Conservation (phyloP, 768 basidiomycete species). For the Floccularia luteovirens region DNA sequence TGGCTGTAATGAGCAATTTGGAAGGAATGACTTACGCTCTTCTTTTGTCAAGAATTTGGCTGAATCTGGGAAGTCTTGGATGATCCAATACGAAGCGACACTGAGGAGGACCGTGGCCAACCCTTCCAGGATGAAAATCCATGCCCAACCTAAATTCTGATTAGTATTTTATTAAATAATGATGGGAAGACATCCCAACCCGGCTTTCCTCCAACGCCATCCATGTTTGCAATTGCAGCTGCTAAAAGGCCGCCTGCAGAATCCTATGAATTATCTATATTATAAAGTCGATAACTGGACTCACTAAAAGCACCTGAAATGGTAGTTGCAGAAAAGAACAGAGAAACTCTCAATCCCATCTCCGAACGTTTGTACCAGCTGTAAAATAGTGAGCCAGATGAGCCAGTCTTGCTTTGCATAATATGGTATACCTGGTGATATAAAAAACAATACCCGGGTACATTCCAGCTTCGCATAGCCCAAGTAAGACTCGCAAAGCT, state of each 20-base stretch:
- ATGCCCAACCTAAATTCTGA: conserved; percentile 39
- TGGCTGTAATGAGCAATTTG: background rate
- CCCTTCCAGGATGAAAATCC: conserved; percentile 75
- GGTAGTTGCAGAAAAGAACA: conserved; percentile 79
- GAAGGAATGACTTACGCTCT: conserved; percentile 47
- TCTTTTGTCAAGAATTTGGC: conserved; percentile 61
- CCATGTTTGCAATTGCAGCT: conserved; percentile 62
- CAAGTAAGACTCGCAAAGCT: conserved; percentile 61
- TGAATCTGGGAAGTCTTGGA: conserved; percentile 73
- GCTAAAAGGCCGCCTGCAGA: conserved; percentile 52
- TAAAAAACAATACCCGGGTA: conserved; percentile 57
- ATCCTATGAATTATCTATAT: background rate
- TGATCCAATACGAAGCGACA: conserved; percentile 58
- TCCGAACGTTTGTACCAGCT: conserved; percentile 82
- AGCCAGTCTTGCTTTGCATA: background rate
- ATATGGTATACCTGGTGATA: conserved; percentile 39
- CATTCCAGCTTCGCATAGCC: conserved; percentile 51
- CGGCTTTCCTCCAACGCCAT: conserved; percentile 54
- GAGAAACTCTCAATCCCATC: conserved; percentile 59
- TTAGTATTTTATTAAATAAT: background rate
- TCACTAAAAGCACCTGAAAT: conserved; percentile 70
- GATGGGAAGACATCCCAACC: conserved; percentile 40
- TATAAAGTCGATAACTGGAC: conserved; percentile 7
- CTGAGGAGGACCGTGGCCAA: conserved; percentile 56
- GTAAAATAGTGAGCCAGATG: background rate